phyloP scores from a whole-genome alignment of 2,329 filamentous ascomycete species.

The Aspergillus sp. region DNA sequence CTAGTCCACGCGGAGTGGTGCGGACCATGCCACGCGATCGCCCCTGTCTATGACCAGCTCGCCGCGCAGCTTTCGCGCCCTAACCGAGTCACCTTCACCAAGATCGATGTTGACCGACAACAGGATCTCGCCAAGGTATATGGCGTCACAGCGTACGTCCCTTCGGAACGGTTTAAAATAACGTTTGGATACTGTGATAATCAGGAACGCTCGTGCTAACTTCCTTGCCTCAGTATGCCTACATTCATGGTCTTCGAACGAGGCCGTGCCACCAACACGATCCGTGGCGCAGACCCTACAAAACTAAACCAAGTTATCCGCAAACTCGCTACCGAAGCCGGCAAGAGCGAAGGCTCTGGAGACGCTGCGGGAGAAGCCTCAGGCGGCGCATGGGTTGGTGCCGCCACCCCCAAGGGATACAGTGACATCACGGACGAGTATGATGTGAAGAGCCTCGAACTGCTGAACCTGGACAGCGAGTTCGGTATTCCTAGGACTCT shows the following conservation, averaged over 20 bases:
- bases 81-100: constrained; percentile 76
- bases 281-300: constrained; percentile 71
- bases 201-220: background rate
- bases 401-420: constrained; percentile 75
- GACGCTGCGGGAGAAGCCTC: constrained; percentile 46
- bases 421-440: constrained; percentile 78
- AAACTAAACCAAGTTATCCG: constrained; percentile 70
- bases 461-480: constrained; percentile 81
- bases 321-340: constrained; percentile 67
- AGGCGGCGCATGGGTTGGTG: constrained; percentile 65
- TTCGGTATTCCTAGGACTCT: constrained; percentile 71
- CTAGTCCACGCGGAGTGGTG: constrained; percentile 88
- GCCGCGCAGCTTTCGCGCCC: constrained; percentile 69
- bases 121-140: constrained; percentile 72
- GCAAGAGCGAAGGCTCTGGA: constrained; percentile 41
- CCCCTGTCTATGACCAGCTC: constrained; percentile 77
- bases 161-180: background rate
- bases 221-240: constrained; percentile 61
- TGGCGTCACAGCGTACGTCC: constrained; percentile 62
- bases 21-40: constrained; percentile 78
- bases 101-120: constrained; percentile 80
- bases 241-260: constrained; percentile 89
- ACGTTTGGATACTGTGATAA: background rate
- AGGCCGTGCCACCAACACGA: constrained; percentile 64
- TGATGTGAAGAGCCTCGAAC: constrained; percentile 75